Evolutionary conservation across 1,284 basidiomycete species (phyloP), one percentile per base, ranked within the genome.

Genomic region (Ustilago nuda): DNA sequence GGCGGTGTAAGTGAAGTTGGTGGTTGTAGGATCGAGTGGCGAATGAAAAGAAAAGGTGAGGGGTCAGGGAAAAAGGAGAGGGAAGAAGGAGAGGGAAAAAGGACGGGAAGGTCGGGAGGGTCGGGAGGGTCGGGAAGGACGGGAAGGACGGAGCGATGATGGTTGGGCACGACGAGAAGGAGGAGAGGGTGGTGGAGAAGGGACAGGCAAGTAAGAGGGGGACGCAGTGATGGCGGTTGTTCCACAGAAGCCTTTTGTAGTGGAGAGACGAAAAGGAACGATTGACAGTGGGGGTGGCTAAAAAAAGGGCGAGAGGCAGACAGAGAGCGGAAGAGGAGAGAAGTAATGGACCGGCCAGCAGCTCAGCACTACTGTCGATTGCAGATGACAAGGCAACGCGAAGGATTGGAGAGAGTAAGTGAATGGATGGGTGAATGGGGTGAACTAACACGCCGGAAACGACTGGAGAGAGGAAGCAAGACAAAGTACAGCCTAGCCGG

Each of bases 401-500:
- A 50, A 50, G n/a, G 43, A 19, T 7, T 41, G 39, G 23, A 27
- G 23, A n/a, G 39, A 8, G n/a, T 7, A 7, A 45, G 43, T 19
- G 43, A 45, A 19, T 23, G 43, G 23, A 15, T 43, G 39, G 33
- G 23, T 52, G 30, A 30, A 8, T 33, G 27, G 8, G 8, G 51
- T 27, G 53, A 55, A 55, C 37, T 37, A 55, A 41, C 53, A 55
- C 53, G 23, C 36, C 53, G 36, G 53, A 55, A 55, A 55, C 32
- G 53, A 23, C 12, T 23, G 37, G 37, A 55, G 51, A 27, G 19
- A 53, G 33, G 36, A 12, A 52, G 15, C 13, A 8, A 17, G 8
- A 35, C n/a, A 35, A 19, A 23, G 8, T 23, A 23, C 45, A 48
- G 30, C 43, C 19, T 45, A 45, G 35, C 17, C 35, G 53, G 19